Evolutionary conservation across 148 eudicot genomes (phyloP).

Genomic region (Simmondsia chinensis): DNA sequence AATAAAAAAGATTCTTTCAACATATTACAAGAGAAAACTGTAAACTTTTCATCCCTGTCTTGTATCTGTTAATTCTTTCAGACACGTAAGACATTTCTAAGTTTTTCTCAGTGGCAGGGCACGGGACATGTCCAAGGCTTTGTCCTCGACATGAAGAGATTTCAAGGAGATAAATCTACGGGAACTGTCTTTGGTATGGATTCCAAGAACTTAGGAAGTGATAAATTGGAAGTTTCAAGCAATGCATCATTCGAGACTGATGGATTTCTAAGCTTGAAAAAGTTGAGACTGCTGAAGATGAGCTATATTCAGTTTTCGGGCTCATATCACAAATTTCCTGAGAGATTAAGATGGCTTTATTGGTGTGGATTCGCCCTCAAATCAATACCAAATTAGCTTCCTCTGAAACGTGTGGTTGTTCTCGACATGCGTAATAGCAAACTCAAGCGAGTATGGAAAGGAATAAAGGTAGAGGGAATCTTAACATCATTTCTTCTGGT

Average conservation of each 20-base stretch:
- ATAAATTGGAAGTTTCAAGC: not conserved
- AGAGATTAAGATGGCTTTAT: constrained; percentile 6
- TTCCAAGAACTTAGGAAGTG: too few species aligned
- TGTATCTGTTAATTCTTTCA: not conserved
- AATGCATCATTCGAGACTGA: not conserved
- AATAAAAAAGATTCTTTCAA: not conserved
- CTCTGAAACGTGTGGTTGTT: constrained; percentile 3
- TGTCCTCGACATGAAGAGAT: too few species aligned
- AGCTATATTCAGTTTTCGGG: not conserved
- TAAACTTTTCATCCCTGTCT: constrained; percentile 2
- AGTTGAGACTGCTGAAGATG: constrained; percentile 3
- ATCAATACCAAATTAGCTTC: not conserved
- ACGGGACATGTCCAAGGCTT: not conserved
- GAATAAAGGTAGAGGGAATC: not conserved
- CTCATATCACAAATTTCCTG: not conserved
- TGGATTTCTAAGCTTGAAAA: constrained; percentile 1
- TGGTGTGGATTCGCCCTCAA: constrained; percentile 3
- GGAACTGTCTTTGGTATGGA: too few species aligned
- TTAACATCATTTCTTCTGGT: too few species aligned
- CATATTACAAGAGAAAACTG: constrained; percentile 1
- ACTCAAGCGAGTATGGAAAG: not conserved
- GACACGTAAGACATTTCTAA: not conserved
- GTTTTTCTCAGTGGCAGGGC: not conserved
- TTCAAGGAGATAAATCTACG: too few species aligned
- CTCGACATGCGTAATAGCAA: constrained; percentile 6